Evolutionary conservation across 768 basidiomycete species (phyloP).

Genomic region (Lyophyllum shimeji): DNA sequence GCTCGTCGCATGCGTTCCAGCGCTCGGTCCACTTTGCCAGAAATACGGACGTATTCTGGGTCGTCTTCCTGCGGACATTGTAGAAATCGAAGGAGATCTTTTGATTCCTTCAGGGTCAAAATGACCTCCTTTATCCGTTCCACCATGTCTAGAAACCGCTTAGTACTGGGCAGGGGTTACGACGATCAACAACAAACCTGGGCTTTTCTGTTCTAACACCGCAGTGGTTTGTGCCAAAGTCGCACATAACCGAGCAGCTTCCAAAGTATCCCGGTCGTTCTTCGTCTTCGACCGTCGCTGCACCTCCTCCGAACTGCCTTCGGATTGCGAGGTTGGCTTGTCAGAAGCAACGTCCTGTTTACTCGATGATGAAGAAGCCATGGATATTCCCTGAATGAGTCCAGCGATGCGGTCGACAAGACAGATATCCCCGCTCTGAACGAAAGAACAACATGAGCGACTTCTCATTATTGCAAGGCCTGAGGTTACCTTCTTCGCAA

Average conservation of each 20-base stretch:
- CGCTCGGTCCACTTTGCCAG: conserved; percentile 57
- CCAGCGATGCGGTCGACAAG: conserved; percentile 46
- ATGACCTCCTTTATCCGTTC: conserved; percentile 21
- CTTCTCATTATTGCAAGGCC: not conserved
- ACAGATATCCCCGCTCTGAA: conserved; percentile 47
- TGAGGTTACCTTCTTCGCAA: conserved; percentile 60
- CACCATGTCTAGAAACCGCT: conserved; percentile 8
- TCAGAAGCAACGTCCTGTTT: not conserved
- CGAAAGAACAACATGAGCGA: not conserved
- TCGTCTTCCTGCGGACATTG: conserved; percentile 13
- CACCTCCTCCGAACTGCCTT: not conserved
- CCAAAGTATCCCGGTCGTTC: conserved; percentile 21
- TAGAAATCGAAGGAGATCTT: conserved; percentile 16
- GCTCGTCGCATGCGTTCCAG: conserved; percentile 58
- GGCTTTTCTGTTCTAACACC: conserved; percentile 30
- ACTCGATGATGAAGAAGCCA: conserved; percentile 18
- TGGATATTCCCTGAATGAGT: conserved; percentile 31
- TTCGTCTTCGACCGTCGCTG: conserved; percentile 4
- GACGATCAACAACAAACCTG: conserved; percentile 7
- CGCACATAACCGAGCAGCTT: conserved; percentile 41
- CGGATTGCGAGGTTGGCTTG: not conserved
- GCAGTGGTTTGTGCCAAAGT: conserved; percentile 45
- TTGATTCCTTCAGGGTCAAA: conserved; percentile 14
- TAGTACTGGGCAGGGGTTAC: not conserved
- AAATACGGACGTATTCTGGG: conserved; percentile 37